These are phyloP conservation scores for Athelia psychrophila DNA, from an alignment of 1,284 basidiomycete species.

Conservation along the genomic window DNA sequence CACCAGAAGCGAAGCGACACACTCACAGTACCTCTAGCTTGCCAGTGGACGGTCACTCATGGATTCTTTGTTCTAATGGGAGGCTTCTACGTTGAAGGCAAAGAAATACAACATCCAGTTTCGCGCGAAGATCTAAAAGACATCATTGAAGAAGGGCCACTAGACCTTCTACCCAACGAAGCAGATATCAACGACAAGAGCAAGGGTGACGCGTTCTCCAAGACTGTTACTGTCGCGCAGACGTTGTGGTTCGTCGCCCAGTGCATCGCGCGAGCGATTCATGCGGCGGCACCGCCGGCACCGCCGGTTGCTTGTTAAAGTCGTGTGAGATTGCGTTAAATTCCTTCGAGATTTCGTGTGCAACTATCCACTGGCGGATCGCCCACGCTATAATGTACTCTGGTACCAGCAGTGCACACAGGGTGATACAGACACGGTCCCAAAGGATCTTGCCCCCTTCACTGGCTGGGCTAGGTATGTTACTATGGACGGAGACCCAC, in stretches of 20 bases:
- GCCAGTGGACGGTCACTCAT: conserved; percentile 26
- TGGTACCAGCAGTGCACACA: conserved; percentile 24
- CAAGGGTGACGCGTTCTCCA: conserved; percentile 31
- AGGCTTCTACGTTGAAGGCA: conserved; percentile 26
- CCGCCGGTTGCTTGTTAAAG: too few relatives aligned
- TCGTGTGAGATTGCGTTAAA: too few relatives aligned
- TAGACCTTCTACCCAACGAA: conserved; percentile 11
- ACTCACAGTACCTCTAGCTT: not conserved
- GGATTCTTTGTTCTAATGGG: conserved; percentile 29
- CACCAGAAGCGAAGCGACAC: not conserved
- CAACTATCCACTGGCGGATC: conserved; percentile 21
- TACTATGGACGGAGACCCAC: too few relatives aligned
- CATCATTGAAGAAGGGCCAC: not conserved
- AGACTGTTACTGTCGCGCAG: conserved; percentile 24
- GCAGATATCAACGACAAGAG: conserved; percentile 31
- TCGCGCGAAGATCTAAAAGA: too few relatives aligned
- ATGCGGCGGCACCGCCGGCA: too few relatives aligned
- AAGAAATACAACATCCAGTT: too few relatives aligned
- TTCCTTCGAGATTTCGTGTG: conserved; percentile 12
- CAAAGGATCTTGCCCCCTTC: too few relatives aligned
- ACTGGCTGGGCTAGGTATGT: too few relatives aligned
- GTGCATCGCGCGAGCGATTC: conserved; percentile 7
- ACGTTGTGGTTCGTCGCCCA: conserved; percentile 14
- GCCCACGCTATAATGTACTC: conserved; percentile 29
- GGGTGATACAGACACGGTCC: conserved; percentile 12